Conservation (phyloP, 768 basidiomycete genomes). For the Lactarius indigo region DNA sequence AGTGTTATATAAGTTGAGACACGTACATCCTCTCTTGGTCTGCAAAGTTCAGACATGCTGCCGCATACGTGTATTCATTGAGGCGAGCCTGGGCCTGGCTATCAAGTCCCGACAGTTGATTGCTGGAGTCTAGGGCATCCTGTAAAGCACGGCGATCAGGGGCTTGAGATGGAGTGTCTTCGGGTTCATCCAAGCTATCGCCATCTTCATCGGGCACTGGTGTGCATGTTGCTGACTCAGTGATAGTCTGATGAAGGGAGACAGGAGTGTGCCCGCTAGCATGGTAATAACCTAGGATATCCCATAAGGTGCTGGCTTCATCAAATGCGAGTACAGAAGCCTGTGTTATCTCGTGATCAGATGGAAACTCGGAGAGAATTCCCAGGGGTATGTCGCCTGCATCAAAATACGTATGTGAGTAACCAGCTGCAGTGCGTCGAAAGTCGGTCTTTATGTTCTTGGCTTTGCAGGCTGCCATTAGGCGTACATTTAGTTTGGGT, state of each 20-base stretch:
- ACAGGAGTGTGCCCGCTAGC: no score
- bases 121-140: background rate
- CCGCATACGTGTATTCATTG: background rate
- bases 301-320: background rate
- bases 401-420: conserved; percentile 29
- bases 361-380: background rate
- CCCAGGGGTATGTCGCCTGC: conserved; percentile 13
- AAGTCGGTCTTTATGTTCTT: conserved; percentile 12
- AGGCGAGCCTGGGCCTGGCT: background rate
- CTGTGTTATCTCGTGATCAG: background rate
- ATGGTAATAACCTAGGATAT: background rate
- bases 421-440: conserved; percentile 25
- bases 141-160: background rate
- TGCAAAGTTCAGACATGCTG: background rate
- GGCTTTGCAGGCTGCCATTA: conserved; percentile 22
- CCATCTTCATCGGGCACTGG: background rate
- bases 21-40: background rate
- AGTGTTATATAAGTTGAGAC: background rate
- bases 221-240: no score
- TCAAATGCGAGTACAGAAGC: background rate
- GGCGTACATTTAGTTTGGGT: conserved; percentile 26
- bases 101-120: background rate
- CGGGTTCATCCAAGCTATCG: background rate
- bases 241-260: no score
- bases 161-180: background rate